A percentile compares a stretch with the other conserved stretches of the same genome.
Evolutionary conservation across 192 early-diverging fungal species (phyloP).

Genomic region (Umbelopsis ramanniana): DNA sequence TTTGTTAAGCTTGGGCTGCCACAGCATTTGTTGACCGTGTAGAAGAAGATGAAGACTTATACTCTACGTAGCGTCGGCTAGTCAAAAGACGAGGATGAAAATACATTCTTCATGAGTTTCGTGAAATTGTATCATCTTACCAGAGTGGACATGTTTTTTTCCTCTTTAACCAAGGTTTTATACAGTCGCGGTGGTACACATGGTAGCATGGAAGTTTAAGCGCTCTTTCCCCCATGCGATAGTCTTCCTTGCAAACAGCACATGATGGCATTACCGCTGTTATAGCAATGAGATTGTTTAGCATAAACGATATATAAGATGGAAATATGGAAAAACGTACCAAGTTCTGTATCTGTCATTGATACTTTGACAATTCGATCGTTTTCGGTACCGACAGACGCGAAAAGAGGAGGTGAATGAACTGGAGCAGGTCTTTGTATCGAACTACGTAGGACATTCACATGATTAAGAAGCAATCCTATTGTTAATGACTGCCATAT

Average conservation of each 20-base stretch:
- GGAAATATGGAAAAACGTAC: background rate
- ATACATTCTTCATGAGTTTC: too few species aligned
- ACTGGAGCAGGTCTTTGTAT: too few species aligned
- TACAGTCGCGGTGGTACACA: constrained; percentile 4
- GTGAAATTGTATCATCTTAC: background rate
- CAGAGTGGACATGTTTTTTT: constrained; percentile 5
- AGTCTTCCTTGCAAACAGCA: constrained; percentile 8
- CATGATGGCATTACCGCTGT: background rate
- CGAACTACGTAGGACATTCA: background rate
- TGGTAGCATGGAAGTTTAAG: background rate
- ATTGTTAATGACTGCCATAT: too few species aligned
- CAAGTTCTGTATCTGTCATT: constrained; percentile 2
- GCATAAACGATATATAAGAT: background rate
- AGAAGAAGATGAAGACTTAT: too few species aligned
- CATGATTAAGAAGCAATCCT: background rate
- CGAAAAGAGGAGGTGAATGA: background rate
- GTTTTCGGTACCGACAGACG: background rate
- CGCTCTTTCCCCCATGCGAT: background rate
- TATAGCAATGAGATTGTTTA: background rate
- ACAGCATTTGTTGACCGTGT: too few species aligned
- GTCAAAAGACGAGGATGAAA: too few species aligned
- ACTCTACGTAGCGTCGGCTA: background rate
- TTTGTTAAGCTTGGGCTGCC: too few species aligned
- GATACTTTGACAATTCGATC: background rate
- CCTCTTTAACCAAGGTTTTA: background rate